Base-by-base conservation (phyloP, 2,329 filamentous ascomycete genomes). In the Penicillium vulpinum region DNA sequence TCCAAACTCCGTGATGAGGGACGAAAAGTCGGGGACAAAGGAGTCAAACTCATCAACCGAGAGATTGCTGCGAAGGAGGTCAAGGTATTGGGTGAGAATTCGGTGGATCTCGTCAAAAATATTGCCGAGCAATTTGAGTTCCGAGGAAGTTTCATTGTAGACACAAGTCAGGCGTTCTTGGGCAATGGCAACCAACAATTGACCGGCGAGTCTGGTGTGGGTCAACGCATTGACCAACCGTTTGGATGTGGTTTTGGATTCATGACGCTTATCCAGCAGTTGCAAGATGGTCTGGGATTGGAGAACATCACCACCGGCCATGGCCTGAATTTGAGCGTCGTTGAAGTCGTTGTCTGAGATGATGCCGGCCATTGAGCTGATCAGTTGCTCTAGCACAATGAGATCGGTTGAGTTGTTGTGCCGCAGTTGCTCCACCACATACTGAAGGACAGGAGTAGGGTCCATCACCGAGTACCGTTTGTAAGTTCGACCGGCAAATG, bases 361-460 rank as follows among this genome's bases (percentile, higher is more conserved):
- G 58, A 99, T 92, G 44, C 95, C 95, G 18, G 91, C 91, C 94
- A 99, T 97, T 2, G 90, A 90, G 35, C 87, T 86, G 50, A 97
- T 89, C 58, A 99, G 84, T 69, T 97, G 91, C 70, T 94, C 90
- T 40, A 99, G 79, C 58, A 99, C 90, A 61, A 96, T 91, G 33
- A 99, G 81, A 72, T 97, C 92, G 10, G 90, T 95, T 0, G 92
- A 89, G 65, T 96, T 95, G 61, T 92, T 89, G 48, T 83, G 83
- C 48, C 87, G 84, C 5, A 99, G 83, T 71, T 97, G 92, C 59
- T 91, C 83, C 45, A 91, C 88, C 62, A 97, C 90, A 71, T 97
- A 97, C 73, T 92, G 90, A 49, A 99, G 80, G 18, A 99, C 85
- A 0, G 94, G 93, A 0, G 87, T 87, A 1, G 91, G 86, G 65